phyloP scores from a whole-genome alignment of 1,139 yeast genomes.

The Debaryomycetaceae sp. region DNA sequence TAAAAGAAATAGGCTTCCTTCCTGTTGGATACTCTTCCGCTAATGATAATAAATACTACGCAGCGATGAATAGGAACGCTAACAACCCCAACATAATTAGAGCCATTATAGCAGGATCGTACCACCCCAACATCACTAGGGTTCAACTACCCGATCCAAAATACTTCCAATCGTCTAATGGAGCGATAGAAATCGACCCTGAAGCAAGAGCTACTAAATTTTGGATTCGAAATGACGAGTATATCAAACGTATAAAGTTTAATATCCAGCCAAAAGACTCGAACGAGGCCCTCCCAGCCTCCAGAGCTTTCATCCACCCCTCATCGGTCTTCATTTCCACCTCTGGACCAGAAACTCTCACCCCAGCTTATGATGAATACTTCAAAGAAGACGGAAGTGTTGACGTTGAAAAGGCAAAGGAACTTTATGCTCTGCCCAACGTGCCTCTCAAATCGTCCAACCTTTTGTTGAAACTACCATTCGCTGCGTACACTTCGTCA shows the following conservation, averaged over 20 bases:
- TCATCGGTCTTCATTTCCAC: slow-evolving; percentile 63
- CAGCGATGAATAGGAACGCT: slow-evolving; percentile 45
- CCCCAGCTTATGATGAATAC: slow-evolving; percentile 20
- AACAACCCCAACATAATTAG: slow-evolving; percentile 50
- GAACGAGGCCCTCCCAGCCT: slow-evolving; percentile 42
- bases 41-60: slow-evolving; percentile 9
- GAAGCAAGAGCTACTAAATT: slow-evolving; percentile 72
- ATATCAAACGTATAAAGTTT: slow-evolving; percentile 10
- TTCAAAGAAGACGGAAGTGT: slow-evolving; percentile 38
- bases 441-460: slow-evolving; percentile 8
- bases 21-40: slow-evolving; percentile 42
- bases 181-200: slow-evolving; percentile 80
- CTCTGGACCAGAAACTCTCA: slow-evolving; percentile 19
- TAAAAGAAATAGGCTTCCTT: slow-evolving; percentile 75
- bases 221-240: slow-evolving; percentile 65
- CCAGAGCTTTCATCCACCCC: slow-evolving; percentile 79
- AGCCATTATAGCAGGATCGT: slow-evolving; percentile 74
- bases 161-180: slow-evolving; percentile 64
- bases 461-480: slow-evolving; percentile 42
- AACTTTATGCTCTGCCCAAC: slow-evolving; percentile 22
- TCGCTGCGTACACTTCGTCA: slow-evolving; percentile 54
- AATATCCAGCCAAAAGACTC: slow-evolving; percentile 9
- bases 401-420: slow-evolving; percentile 26
- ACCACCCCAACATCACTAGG: slow-evolving; percentile 78
- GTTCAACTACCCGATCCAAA: slow-evolving; percentile 82